Conservation (phyloP, 768 basidiomycete species). For the Termitomyces bulborhizus region DNA sequence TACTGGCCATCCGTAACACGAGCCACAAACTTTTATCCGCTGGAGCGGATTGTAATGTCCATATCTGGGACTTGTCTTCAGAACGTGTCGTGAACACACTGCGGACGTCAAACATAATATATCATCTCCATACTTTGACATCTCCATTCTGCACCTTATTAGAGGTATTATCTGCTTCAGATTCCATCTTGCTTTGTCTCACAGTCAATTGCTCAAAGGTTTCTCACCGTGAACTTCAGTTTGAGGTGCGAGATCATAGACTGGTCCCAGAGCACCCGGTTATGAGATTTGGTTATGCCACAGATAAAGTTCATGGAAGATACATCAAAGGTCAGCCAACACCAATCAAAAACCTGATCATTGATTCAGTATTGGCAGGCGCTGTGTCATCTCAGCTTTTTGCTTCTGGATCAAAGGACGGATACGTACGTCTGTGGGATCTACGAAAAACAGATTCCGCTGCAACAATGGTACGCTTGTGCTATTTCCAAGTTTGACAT, state of each 20-base stretch:
- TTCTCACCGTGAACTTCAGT: conserved; percentile 44
- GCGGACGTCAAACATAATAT: conserved; percentile 35
- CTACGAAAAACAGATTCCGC: conserved; percentile 28
- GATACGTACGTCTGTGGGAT: conserved; percentile 42
- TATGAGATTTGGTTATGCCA: conserved; percentile 38
- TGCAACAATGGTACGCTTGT: conserved; percentile 17
- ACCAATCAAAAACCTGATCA: neutral
- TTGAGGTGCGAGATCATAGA: conserved; percentile 45
- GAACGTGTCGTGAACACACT: conserved; percentile 34
- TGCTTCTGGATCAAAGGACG: conserved; percentile 36
- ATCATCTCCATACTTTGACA: conserved; percentile 32
- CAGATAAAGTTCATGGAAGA: conserved; percentile 31
- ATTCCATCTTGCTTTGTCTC: neutral
- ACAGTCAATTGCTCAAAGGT: conserved; percentile 24
- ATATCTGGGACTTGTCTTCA: conserved; percentile 40
- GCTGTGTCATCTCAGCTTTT: conserved; percentile 25
- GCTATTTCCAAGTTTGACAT: neutral
- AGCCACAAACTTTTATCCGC: conserved; percentile 41
- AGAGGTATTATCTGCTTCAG: conserved; percentile 26
- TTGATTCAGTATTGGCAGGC: conserved; percentile 1
- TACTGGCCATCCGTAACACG: conserved; percentile 36
- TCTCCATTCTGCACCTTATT: conserved; percentile 35
- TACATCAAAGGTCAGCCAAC: conserved; percentile 35
- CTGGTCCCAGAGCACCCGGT: conserved; percentile 26
- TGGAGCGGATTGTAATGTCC: conserved; percentile 41